Base-by-base conservation (phyloP, 1,139 yeast species). In the Suhomyces taliae region DNA sequence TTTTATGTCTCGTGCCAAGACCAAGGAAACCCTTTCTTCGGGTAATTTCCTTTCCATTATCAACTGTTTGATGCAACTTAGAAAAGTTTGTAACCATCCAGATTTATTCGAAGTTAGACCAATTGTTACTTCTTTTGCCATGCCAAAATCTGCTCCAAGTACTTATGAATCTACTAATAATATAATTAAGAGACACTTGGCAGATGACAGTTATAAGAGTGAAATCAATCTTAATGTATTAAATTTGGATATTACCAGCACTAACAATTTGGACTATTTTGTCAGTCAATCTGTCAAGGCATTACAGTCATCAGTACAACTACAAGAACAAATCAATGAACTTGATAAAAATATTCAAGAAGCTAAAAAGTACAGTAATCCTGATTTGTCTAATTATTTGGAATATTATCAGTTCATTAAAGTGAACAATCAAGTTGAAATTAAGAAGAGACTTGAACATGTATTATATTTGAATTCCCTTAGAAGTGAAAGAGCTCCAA, bases 51-150 rank as follows among this genome's bases (percentile, higher is more conserved):
- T 95, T 65, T 90, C 97, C 19, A 95, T 95, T 60, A 91, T 95
- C 59, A 95, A 95, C 60, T 93, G 99, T 72, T 78, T 95, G 68
- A 95, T 95, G 99, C 99, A 95, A 66, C 74, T 95, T 59, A 82
- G 99, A 57, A 95, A 95, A 65, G 99, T 93, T 36, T 93, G 99
- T 69, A 93, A 93, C 60, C 99, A 93, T 68, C 99, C 99, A 0
- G 97, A 95, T 68, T 70, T 95, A 52, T 95, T 95, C 69, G 99
- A 95, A 63, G 97, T 91, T 7, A 77, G 99, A 49, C 99, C 98
- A 0, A 88, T 95, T 58, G 82, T 89, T 31, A 95, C 99, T 0
- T 91, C 98, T 1, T 83, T 89, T 62, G 87, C 95, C 0, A 72
- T 90, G 71, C 81, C 81, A 2, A 74, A 74, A 41, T 81, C 93